phyloP scores from a whole-genome alignment of 192 early-diverging fungal genomes.

The Backusella mclennaniae region DNA sequence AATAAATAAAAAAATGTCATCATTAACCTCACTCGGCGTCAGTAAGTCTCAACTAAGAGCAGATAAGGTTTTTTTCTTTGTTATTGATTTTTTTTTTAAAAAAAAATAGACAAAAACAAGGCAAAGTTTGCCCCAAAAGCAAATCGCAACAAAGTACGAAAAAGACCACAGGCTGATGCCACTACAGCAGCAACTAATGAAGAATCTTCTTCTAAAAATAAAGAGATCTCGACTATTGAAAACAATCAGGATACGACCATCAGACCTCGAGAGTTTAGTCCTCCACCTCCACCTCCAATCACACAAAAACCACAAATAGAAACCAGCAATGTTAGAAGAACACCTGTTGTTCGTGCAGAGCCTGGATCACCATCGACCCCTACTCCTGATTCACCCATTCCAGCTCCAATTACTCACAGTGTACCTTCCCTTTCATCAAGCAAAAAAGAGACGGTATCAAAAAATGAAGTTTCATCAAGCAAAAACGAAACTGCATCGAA shows the following conservation, averaged over 20 bases:
- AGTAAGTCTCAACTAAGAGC: not conserved
- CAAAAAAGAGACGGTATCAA: not conserved
- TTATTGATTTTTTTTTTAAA: not conserved
- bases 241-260: not conserved
- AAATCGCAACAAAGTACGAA: not conserved
- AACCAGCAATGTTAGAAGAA: not conserved
- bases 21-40: slow-evolving; percentile 9
- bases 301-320: not conserved
- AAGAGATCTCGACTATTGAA: not conserved
- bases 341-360: not conserved
- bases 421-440: not conserved
- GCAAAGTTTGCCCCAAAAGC: slow-evolving; percentile 5
- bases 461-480: not conserved
- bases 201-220: not conserved
- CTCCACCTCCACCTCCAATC: slow-evolving; percentile 6
- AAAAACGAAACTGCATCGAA: not conserved
- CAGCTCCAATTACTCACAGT: not conserved
- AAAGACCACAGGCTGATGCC: not conserved
- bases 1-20: not conserved
- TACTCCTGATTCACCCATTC: not conserved
- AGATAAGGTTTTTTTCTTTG: not conserved
- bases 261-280: not conserved
- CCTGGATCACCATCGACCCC: not conserved
- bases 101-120: slow-evolving; percentile 3
- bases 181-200: not conserved